A percentile compares a stretch with the other conserved stretches of the same genome.
Evolutionary conservation across 2,329 filamentous ascomycete species (phyloP).

Genomic region (Aureobasidium musti): DNA sequence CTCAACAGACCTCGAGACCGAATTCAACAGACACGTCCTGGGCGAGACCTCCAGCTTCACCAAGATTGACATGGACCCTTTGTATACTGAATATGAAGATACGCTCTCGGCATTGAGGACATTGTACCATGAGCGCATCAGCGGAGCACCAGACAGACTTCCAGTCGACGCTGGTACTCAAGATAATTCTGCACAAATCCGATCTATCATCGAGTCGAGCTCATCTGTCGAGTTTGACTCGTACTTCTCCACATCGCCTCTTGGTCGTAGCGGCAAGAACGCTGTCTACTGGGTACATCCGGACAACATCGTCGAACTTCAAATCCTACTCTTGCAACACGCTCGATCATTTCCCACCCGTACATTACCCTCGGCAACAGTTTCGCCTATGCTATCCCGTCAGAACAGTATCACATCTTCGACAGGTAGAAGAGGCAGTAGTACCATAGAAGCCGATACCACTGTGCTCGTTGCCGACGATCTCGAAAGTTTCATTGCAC

Average conservation of each 20-base stretch:
- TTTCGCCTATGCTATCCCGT: slow-evolving; percentile 3
- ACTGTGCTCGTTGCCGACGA: slow-evolving; percentile 31
- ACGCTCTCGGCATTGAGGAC: slow-evolving; percentile 50
- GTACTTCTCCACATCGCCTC: slow-evolving; percentile 50
- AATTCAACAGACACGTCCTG: slow-evolving; percentile 68
- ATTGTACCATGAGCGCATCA: slow-evolving; percentile 44
- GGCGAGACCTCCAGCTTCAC: slow-evolving; percentile 71
- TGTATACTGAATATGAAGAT: slow-evolving; percentile 53
- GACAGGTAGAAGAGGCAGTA: not conserved
- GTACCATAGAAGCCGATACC: slow-evolving; percentile 24
- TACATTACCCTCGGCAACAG: not conserved
- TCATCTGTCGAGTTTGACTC: slow-evolving; percentile 54
- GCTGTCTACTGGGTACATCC: slow-evolving; percentile 58
- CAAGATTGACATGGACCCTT: slow-evolving; percentile 61
- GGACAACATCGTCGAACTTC: slow-evolving; percentile 57
- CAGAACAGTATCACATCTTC: slow-evolving; percentile 26
- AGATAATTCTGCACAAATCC: slow-evolving; percentile 21
- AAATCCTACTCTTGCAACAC: slow-evolving; percentile 55
- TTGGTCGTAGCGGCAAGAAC: slow-evolving; percentile 50
- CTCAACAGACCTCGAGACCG: slow-evolving; percentile 63
- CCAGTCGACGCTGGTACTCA: slow-evolving; percentile 29
- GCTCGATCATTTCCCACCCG: slow-evolving; percentile 44
- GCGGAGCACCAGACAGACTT: not conserved
- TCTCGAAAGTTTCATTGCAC: slow-evolving; percentile 28
- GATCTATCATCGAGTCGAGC: slow-evolving; percentile 41